phyloP scores from a whole-genome alignment of 495 filamentous ascomycete genomes.

The Tuber calosporum region DNA sequence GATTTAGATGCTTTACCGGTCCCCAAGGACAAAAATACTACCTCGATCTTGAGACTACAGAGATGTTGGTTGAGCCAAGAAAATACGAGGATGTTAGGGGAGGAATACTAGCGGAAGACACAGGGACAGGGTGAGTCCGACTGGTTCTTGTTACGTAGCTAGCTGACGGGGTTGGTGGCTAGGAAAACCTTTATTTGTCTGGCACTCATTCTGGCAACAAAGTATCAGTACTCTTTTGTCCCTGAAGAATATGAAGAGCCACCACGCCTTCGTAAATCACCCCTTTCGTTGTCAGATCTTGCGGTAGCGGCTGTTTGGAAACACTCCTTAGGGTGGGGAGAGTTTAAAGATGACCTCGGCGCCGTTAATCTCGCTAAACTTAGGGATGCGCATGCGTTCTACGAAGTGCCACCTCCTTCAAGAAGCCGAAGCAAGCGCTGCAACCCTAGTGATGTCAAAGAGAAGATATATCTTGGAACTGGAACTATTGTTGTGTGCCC shows the following conservation, averaged over 20 bases:
- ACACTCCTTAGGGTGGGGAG: slow-evolving; percentile 62
- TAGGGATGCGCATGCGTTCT: slow-evolving; percentile 49
- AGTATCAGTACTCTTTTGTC: slow-evolving; percentile 57
- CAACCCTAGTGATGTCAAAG: slow-evolving; percentile 11
- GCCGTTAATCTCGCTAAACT: slow-evolving; percentile 53
- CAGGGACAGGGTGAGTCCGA: slow-evolving; percentile 46
- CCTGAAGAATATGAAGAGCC: slow-evolving; percentile 54
- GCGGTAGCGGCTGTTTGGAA: slow-evolving; percentile 53
- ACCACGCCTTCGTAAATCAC: slow-evolving; percentile 42
- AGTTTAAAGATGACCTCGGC: slow-evolving; percentile 35
- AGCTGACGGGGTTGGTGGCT: slow-evolving; percentile 35
- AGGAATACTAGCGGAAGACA: slow-evolving; percentile 68
- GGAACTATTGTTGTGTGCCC: slow-evolving; percentile 66
- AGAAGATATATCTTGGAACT: slow-evolving; percentile 57
- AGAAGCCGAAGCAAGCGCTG: slow-evolving; percentile 43
- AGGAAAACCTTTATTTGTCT: slow-evolving; percentile 89
- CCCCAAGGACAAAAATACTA: slow-evolving; percentile 62
- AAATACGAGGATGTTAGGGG: slow-evolving; percentile 70
- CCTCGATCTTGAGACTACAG: slow-evolving; percentile 59
- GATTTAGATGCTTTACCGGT: slow-evolving; percentile 53
- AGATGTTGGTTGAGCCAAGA: slow-evolving; percentile 55
- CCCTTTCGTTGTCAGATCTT: slow-evolving; percentile 49
- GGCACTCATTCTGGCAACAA: slow-evolving; percentile 72
- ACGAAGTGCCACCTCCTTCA: slow-evolving; percentile 50
- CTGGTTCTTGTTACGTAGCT: slow-evolving; percentile 40